Evolutionary conservation across 768 basidiomycete species (phyloP), one percentile per base, ranked within the genome.

Genomic region (Hortiboletus flavorubellus): DNA sequence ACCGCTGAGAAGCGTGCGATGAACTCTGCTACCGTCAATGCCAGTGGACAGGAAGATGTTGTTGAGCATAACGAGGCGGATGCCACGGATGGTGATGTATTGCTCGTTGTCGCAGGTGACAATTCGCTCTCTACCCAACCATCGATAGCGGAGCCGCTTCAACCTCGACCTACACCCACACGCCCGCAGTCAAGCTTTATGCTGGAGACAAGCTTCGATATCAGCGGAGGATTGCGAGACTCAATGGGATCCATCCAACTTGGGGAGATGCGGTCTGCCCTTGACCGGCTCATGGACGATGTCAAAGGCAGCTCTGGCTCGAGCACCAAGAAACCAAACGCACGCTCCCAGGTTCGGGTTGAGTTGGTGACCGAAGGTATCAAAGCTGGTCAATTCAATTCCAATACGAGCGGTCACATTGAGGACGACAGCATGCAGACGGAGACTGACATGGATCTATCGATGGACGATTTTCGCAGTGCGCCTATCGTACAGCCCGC

Each of bases 241-340:
- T 79, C 76, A 14, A 67, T 79, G 65, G 76, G 77, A 8, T 76
- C 79, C 43, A 76, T 83, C 29, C 79, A 83, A 60, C 82, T 85
- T 29, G 79, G 81, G 58, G 87, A 87, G 45, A 87, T 87, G 80
- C 81, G 82, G 56, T 86, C 84, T 56, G 87, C 87, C 7, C 75
- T 89, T 31, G 87, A 89, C 64, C 73, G 85, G 42, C 74, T 89
- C 31, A 86, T 89, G 82, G 84, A 87, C 58, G 83, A 87, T 52
- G 85, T 87, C 18, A 67, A 71, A 53, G 69, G 64, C 8, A 69
- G 59, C 29, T 41, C 64, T 5, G 55, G 58, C 21, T 16, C 69
- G 21, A 63, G 56, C 70, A 71, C 58, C 64, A 64, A 59, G 59
- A 51, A 54, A 35, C 34, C 53, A 23, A 58, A 52, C 8, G 34